Conservation (phyloP, 768 basidiomycete species). For the Lentinula sp. region DNA sequence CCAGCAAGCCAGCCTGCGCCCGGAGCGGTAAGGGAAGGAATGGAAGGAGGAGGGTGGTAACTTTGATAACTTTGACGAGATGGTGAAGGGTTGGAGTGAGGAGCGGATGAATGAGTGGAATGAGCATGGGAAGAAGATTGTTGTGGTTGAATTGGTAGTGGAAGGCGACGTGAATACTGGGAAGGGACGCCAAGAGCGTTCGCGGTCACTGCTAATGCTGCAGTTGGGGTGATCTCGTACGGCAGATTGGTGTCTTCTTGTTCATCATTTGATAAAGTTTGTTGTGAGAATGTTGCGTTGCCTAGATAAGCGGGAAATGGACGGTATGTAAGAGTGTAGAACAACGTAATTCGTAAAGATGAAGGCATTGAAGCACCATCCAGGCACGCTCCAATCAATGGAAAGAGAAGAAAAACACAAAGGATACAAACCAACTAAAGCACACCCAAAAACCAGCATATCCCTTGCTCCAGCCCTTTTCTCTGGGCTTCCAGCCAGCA, state of each 20-base stretch:
- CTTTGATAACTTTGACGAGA: background rate
- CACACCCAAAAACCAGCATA: background rate
- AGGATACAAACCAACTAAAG: conserved; percentile 24
- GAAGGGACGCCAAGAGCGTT: background rate
- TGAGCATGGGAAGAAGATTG: background rate
- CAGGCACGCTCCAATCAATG: too few species aligned
- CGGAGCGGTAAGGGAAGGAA: background rate
- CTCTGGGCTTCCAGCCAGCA: conserved; percentile 85
- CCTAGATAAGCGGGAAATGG: background rate
- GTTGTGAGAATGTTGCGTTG: background rate
- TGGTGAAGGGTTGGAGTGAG: background rate
- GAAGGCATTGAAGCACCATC: too few species aligned
- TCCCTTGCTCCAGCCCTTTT: conserved; percentile 86
- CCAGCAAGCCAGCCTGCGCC: conserved; percentile 64
- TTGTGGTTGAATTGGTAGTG: background rate
- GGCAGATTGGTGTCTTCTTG: background rate
- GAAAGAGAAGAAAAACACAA: background rate
- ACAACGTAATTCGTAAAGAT: too few species aligned
- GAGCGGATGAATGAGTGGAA: background rate
- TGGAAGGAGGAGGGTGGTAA: background rate
- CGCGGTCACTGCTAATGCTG: background rate
- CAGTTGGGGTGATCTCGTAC: background rate
- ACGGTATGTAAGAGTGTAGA: too few species aligned
- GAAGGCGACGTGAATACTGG: background rate
- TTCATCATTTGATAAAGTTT: background rate